phyloP scores from a whole-genome alignment of 228 moss, liverwort and hornwort species.

The Sphagnum magellanicum region DNA sequence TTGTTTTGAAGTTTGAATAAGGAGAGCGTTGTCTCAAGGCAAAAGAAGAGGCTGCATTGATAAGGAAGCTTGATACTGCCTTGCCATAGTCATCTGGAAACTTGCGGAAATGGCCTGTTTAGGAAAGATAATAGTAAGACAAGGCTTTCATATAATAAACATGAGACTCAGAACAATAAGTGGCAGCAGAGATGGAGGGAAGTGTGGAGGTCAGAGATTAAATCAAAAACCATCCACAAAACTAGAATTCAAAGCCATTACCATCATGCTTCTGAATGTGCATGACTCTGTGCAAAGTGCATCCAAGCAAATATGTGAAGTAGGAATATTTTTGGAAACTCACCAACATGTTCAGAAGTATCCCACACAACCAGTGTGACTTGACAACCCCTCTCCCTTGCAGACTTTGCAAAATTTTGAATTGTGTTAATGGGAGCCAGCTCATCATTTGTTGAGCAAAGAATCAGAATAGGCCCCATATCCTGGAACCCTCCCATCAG shows the following conservation, averaged over 20 bases:
- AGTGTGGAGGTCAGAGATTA: not conserved
- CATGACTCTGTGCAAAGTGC: not conserved
- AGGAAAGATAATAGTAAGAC: not conserved
- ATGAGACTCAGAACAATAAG: not conserved
- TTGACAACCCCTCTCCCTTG: constrained; percentile 21
- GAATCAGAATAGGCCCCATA: constrained; percentile 36
- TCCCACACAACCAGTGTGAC: constrained; percentile 51
- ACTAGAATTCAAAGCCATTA: not conserved
- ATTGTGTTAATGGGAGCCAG: constrained; percentile 32
- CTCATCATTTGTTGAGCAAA: constrained; percentile 39
- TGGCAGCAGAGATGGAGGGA: not conserved
- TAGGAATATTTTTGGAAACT: constrained; percentile 7
- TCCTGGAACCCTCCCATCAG: constrained; percentile 18
- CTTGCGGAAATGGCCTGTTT: constrained; percentile 38
- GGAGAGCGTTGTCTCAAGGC: not conserved
- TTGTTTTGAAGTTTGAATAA: not conserved
- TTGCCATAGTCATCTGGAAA: constrained; percentile 25
- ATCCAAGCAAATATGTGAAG: not conserved
- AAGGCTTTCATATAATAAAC: not conserved
- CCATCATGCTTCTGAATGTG: not conserved
- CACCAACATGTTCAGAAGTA: constrained; percentile 48
- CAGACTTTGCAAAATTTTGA: constrained; percentile 24
- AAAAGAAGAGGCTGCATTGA: not conserved
- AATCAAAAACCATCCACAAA: not conserved
- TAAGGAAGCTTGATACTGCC: constrained; percentile 33